Base-by-base conservation (phyloP, 345 rosid species). In the Melastoma malabathricum region DNA sequence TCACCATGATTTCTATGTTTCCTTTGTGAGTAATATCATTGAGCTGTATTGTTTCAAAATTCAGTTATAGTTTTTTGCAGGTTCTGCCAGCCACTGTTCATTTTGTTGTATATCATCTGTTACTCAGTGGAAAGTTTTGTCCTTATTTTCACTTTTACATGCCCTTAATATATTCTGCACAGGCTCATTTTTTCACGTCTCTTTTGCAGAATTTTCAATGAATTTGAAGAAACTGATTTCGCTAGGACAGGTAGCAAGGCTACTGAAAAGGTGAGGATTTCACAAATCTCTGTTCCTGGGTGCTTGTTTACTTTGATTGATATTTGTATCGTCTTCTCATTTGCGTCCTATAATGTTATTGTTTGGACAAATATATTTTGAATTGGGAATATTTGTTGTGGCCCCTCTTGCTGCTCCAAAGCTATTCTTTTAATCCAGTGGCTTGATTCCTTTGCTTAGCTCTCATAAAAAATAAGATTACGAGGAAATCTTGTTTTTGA, bases 201-300 rank as follows among this genome's bases (percentile, higher is more conserved):
- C 8, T 54, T 48, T 65, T 54, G 63, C 85, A 93, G 99, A 59
- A 50, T 85, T 38, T 88, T 93, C 54, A 78, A 79, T 46, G 74
- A 82, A 47, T 93, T 72, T 52, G 90, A 93, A 63, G 99, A 79
- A 58, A 66, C 66, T 4, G 90, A 83, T 68, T 93, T 78, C 78
- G 90, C 97, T 14, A 83, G 76, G 67, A 93, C 97, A 0, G 97
- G 99, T 61, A 82, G 70, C 73, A 64, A 27, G 44, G 89, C 94
- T 10, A 64, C 64, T 1, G 86, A 88, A 71, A 88, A 69, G 95
- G 97, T 87, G 27, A 52, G 58, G 10, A 13, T 31, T 6, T 31
- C 38, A 9, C 13, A 16, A 27, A n/a, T 41, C 57, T 15, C 34
- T 15, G 23, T 5, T 7, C 7, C 14, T 15, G 38, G 17, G 20